Conservation (phyloP, 768 basidiomycete species). For the Chlorophyllum brunneum region DNA sequence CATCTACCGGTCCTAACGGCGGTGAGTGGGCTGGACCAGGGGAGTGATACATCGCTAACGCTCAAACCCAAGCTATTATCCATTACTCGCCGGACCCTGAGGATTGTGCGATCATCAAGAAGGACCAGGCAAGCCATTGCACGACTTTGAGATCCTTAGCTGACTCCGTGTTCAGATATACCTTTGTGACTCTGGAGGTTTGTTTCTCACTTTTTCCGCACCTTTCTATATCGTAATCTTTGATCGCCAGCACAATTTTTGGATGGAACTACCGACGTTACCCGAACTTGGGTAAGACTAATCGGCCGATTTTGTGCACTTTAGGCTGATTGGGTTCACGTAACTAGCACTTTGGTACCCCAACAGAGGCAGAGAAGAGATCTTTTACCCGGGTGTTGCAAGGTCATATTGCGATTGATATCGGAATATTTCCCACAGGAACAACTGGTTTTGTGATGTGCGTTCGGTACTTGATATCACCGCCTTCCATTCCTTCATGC, state of each 20-base stretch:
- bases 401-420: conserved; percentile 88
- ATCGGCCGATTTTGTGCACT: neutral
- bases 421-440: conserved; percentile 75
- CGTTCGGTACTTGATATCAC: conserved; percentile 10
- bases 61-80: conserved; percentile 65
- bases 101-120: conserved; percentile 69
- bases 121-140: conserved; percentile 53
- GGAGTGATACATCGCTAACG: neutral
- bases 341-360: conserved; percentile 80
- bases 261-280: conserved; percentile 96
- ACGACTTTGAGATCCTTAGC: neutral
- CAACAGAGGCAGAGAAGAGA: conserved; percentile 76
- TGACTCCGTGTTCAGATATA: conserved; percentile 29
- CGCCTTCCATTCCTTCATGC: neutral
- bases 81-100: conserved; percentile 83
- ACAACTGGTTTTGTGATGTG: conserved; percentile 58
- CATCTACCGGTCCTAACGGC: conserved; percentile 87
- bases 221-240: neutral
- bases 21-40: conserved; percentile 40
- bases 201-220: neutral
- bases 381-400: conserved; percentile 91
- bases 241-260: conserved; percentile 62
- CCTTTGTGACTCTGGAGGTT: conserved; percentile 81
- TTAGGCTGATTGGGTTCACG: neutral
- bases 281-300: conserved; percentile 72